These are phyloP conservation scores for Xylariomycetidae sp. DNA, from an alignment of 2,329 filamentous ascomycete genomes.

Conservation along the genomic window DNA sequence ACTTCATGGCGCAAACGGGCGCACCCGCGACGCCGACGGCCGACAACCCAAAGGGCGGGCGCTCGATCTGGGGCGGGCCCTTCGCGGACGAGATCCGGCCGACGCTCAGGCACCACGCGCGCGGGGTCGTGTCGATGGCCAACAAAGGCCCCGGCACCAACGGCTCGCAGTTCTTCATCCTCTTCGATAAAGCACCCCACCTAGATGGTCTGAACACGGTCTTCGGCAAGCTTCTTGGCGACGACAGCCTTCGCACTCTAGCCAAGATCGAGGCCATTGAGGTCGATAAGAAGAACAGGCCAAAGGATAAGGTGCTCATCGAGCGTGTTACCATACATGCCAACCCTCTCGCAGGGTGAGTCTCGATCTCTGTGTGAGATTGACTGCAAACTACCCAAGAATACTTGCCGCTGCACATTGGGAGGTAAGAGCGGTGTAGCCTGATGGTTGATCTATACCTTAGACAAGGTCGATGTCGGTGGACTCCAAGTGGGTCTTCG, in stretches of 20 bases:
- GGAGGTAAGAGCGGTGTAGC: too few species aligned
- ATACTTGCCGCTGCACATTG: too few species aligned
- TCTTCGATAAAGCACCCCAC: slow-evolving; percentile 71
- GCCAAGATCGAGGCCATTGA: slow-evolving; percentile 64
- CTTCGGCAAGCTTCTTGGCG: slow-evolving; percentile 68
- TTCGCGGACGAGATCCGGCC: slow-evolving; percentile 81
- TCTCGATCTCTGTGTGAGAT: too few species aligned
- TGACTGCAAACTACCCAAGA: too few species aligned
- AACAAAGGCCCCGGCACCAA: slow-evolving; percentile 71
- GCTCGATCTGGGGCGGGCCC: slow-evolving; percentile 65
- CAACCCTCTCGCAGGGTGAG: slow-evolving; percentile 64
- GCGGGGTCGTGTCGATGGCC: slow-evolving; percentile 71
- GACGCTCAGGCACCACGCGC: slow-evolving; percentile 58
- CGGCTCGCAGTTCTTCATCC: slow-evolving; percentile 76
- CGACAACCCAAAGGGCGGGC: slow-evolving; percentile 60
- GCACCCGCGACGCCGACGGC: slow-evolving; percentile 50
- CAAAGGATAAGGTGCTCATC: slow-evolving; percentile 60
- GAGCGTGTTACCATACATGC: slow-evolving; percentile 69
- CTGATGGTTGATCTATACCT: too few species aligned
- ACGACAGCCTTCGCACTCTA: slow-evolving; percentile 58
- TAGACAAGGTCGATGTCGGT: too few species aligned
- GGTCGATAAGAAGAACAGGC: slow-evolving; percentile 73
- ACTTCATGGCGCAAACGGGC: slow-evolving; percentile 77
- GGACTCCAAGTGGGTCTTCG: too few species aligned
- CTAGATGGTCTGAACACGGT: slow-evolving; percentile 80